Evolutionary conservation across 1,284 basidiomycete genomes (phyloP).

Genomic region (Cutaneotrichosporon spelunceum): DNA sequence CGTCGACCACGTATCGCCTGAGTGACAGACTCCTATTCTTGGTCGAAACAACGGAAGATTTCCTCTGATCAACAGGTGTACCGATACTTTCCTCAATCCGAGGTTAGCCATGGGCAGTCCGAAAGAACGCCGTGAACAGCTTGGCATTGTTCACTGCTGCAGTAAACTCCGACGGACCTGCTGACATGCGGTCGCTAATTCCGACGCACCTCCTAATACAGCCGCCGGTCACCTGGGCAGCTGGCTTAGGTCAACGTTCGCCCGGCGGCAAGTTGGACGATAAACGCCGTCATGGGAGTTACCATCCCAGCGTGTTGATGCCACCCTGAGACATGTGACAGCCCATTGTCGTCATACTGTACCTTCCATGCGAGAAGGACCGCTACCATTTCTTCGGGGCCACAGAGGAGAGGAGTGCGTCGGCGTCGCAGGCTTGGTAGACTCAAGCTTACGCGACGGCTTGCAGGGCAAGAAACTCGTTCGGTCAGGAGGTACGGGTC

Average conservation of each 20-base stretch:
- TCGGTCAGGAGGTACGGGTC: not conserved
- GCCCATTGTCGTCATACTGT: not conserved
- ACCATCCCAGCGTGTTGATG: not conserved
- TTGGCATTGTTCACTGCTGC: too few relatives aligned
- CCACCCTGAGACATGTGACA: not conserved
- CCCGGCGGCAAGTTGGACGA: not conserved
- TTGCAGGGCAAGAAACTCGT: not conserved
- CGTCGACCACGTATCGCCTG: too few relatives aligned
- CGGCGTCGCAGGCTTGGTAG: not conserved
- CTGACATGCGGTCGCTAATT: not conserved
- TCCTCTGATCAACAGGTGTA: too few relatives aligned
- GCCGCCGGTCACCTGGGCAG: not conserved
- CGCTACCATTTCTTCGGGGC: not conserved
- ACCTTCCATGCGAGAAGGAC: not conserved
- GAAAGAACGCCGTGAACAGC: too few relatives aligned
- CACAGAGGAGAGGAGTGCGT: not conserved
- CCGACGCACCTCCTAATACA: not conserved
- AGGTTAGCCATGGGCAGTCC: too few relatives aligned
- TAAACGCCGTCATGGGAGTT: slow-evolving; percentile 8
- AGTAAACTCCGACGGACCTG: too few relatives aligned
- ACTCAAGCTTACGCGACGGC: not conserved
- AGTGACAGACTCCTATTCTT: too few relatives aligned
- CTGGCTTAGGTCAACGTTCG: not conserved
- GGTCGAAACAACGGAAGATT: too few relatives aligned
- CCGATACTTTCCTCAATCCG: too few relatives aligned